Conservation (phyloP, 179 eudicot genomes). For the Beta lomatogona region DNA sequence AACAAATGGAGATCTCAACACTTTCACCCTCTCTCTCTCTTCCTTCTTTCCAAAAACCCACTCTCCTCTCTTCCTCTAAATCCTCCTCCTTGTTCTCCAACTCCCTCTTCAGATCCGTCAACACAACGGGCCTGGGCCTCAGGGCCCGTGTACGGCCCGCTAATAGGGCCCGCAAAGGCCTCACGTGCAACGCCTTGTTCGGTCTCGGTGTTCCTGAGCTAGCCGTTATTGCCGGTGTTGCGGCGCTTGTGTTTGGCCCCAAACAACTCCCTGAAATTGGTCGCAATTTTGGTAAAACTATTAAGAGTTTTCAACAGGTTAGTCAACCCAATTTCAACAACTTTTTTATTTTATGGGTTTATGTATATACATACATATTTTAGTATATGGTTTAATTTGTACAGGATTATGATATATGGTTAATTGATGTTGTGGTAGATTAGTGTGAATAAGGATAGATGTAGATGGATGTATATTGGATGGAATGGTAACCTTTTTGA, state of each 20-base stretch:
- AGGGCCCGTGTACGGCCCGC: slow-evolving; percentile 33
- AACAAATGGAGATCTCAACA: slow-evolving; percentile 40
- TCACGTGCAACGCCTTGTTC: slow-evolving; percentile 66
- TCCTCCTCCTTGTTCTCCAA: slow-evolving; percentile 29
- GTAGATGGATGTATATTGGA: no score
- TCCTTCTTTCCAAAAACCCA: slow-evolving; percentile 25
- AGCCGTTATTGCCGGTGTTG: slow-evolving; percentile 92
- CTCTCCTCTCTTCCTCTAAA: slow-evolving; percentile 21
- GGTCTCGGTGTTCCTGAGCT: slow-evolving; percentile 98
- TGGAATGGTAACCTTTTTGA: no score
- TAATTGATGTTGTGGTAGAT: neutral
- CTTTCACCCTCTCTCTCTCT: slow-evolving; percentile 24
- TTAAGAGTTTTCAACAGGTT: slow-evolving; percentile 96
- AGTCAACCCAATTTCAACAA: neutral
- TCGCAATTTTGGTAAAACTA: slow-evolving; percentile 75
- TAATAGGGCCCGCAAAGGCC: slow-evolving; percentile 28
- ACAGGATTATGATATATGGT: no score
- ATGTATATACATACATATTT: neutral
- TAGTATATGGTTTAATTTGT: neutral
- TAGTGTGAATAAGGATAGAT: no score
- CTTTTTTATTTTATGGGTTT: neutral
- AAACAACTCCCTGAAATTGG: slow-evolving; percentile 88
- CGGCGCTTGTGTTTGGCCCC: slow-evolving; percentile 88
- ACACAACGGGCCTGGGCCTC: slow-evolving; percentile 21
- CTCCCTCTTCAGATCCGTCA: slow-evolving; percentile 26